A percentile compares a stretch with the other conserved stretches of the same genome.
These are phyloP conservation scores for Hirschioporus abietinus DNA, from an alignment of 768 basidiomycete genomes.

Conservation along the genomic window DNA sequence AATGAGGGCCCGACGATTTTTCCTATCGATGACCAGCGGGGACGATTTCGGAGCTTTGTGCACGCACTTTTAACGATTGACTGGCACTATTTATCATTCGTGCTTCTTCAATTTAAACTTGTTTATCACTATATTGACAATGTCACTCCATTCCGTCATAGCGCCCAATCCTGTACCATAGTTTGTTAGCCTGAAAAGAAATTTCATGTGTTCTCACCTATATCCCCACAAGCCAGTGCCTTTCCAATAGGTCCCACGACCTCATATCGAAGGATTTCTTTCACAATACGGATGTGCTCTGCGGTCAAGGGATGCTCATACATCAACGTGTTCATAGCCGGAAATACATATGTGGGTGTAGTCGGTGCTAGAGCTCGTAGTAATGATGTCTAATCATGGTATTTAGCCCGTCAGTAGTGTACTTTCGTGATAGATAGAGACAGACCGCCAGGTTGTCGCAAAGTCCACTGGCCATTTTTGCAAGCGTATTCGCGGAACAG, in stretches of 20 bases:
- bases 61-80: too few species aligned
- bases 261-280: constrained; percentile 71
- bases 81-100: not conserved
- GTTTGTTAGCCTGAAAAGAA: not conserved
- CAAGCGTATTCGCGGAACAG: constrained; percentile 93
- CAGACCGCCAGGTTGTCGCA: constrained; percentile 89
- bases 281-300: constrained; percentile 71
- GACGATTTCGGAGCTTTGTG: too few species aligned
- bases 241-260: constrained; percentile 89
- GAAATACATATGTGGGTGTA: constrained; percentile 87
- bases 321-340: constrained; percentile 99
- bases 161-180: constrained; percentile 65
- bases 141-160: constrained; percentile 95
- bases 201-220: constrained; percentile 48
- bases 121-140: constrained; percentile 68
- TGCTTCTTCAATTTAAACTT: constrained; percentile 27
- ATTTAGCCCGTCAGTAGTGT: not conserved
- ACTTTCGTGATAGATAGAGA: constrained; percentile 1
- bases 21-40: too few species aligned
- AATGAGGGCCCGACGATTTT: too few species aligned
- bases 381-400: constrained; percentile 54
- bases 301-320: constrained; percentile 90
- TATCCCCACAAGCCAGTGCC: constrained; percentile 83
- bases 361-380: constrained; percentile 78
- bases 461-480: constrained; percentile 83